These are phyloP conservation scores for Aristolochia californica DNA, from an alignment of 164 flowering plant species.

Conservation along the genomic window DNA sequence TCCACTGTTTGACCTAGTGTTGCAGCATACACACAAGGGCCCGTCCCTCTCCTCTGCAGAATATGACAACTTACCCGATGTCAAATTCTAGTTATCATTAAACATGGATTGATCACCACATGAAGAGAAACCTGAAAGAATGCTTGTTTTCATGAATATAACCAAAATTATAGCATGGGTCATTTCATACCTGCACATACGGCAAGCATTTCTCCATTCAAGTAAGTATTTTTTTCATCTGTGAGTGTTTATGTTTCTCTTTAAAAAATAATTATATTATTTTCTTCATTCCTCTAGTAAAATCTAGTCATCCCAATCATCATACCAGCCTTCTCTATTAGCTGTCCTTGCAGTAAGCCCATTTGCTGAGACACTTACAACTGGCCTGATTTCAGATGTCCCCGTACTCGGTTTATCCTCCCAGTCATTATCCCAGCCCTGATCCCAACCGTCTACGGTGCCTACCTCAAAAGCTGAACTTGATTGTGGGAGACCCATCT, in stretches of 20 bases:
- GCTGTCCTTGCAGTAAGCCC: slow-evolving; percentile 54
- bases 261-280: neutral
- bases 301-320: slow-evolving; percentile 58
- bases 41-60: too few relatives aligned
- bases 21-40: too few relatives aligned
- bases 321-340: slow-evolving; percentile 63
- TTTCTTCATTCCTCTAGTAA: neutral
- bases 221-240: too few relatives aligned
- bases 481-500: slow-evolving; percentile 34
- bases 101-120: too few relatives aligned
- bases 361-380: slow-evolving; percentile 44
- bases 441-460: slow-evolving; percentile 58
- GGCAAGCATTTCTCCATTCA: too few relatives aligned
- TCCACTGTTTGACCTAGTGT: too few relatives aligned
- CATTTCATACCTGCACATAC: too few relatives aligned
- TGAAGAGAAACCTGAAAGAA: too few relatives aligned
- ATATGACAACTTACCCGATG: too few relatives aligned
- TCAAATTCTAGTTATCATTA: too few relatives aligned
- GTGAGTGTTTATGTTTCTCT: neutral
- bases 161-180: too few relatives aligned
- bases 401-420: slow-evolving; percentile 38
- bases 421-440: slow-evolving; percentile 85
- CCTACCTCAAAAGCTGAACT: slow-evolving; percentile 20
- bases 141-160: too few relatives aligned
- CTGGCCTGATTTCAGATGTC: slow-evolving; percentile 24